Conservation (phyloP, 352 stramenopile species). For the Nothophytophthora sp. region DNA sequence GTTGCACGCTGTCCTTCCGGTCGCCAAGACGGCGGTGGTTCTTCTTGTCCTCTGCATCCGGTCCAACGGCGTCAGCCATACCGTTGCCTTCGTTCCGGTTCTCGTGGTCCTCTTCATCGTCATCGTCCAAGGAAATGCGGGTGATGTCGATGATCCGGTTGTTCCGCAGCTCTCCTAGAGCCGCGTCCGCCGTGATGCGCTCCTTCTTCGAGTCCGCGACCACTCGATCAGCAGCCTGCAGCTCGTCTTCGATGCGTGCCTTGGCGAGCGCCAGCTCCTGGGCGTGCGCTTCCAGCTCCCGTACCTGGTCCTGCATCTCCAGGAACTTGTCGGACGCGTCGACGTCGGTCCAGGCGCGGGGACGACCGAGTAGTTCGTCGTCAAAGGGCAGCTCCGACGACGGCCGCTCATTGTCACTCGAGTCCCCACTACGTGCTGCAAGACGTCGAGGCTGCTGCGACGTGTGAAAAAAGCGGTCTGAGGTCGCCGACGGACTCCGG, state of each 20-base stretch:
- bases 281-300: slow-evolving; percentile 67
- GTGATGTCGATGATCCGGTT: slow-evolving; percentile 72
- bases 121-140: slow-evolving; percentile 56
- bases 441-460: slow-evolving; percentile 13
- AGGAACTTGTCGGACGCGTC: slow-evolving; percentile 52
- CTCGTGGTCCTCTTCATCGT: slow-evolving; percentile 37
- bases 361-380: slow-evolving; percentile 38
- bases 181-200: slow-evolving; percentile 40
- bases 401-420: slow-evolving; percentile 25
- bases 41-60: slow-evolving; percentile 37
- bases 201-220: slow-evolving; percentile 34
- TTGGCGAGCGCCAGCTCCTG: slow-evolving; percentile 64
- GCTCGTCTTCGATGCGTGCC: slow-evolving; percentile 47
- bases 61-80: slow-evolving; percentile 19
- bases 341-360: slow-evolving; percentile 66
- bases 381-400: slow-evolving; percentile 30
- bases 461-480: slow-evolving; percentile 22
- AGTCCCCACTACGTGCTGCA: slow-evolving; percentile 11
- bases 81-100: slow-evolving; percentile 30
- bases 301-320: slow-evolving; percentile 70
- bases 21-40: too few species aligned
- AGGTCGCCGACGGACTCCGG: slow-evolving; percentile 30
- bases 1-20: too few species aligned
- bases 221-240: slow-evolving; percentile 34
- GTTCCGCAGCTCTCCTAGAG: slow-evolving; percentile 44